Percentiles rank a stretch among this genome's conserved stretches.
Evolutionary conservation across 2,329 filamentous ascomycete species (phyloP).

Genomic region (Lithohypha guttulata): DNA sequence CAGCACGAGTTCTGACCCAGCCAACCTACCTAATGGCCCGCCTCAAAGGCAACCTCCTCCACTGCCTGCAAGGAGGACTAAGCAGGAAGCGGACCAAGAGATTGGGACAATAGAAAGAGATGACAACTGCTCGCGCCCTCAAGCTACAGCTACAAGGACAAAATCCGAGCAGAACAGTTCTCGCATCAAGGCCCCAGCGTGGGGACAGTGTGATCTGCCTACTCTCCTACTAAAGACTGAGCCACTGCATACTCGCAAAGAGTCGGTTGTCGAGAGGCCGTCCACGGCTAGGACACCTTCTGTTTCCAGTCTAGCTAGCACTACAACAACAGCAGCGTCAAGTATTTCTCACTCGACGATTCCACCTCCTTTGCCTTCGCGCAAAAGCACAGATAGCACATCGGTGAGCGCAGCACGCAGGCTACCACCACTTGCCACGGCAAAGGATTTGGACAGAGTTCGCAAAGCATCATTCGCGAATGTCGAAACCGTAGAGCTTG

Average conservation of each 20-base stretch:
- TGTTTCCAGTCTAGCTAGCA: conserved; percentile 19
- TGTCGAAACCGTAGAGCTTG: conserved; percentile 28
- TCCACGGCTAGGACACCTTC: conserved; percentile 29
- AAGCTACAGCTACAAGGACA: conserved; percentile 14
- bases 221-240: conserved; percentile 40
- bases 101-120: no score
- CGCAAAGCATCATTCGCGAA: conserved; percentile 38
- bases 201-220: conserved; percentile 45
- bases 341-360: conserved; percentile 1
- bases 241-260: conserved; percentile 19
- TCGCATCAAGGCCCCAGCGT: conserved; percentile 45
- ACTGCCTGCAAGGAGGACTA: conserved; percentile 35
- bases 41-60: conserved; percentile 30
- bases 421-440: conserved; percentile 26
- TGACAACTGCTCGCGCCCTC: no score
- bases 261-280: conserved; percentile 27
- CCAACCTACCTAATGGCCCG: conserved; percentile 21
- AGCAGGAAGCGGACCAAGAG: conserved; percentile 35
- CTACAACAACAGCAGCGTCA: conserved; percentile 12
- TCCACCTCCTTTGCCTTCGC: conserved; percentile 4
- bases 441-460: conserved; percentile 27
- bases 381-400: conserved; percentile 4
- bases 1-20: conserved; percentile 25
- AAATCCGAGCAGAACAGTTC: conserved; percentile 26
- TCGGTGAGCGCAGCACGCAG: conserved; percentile 5